phyloP scores from a whole-genome alignment of 805 yeast species.

The Tetrapisispora pingtungensis region DNA sequence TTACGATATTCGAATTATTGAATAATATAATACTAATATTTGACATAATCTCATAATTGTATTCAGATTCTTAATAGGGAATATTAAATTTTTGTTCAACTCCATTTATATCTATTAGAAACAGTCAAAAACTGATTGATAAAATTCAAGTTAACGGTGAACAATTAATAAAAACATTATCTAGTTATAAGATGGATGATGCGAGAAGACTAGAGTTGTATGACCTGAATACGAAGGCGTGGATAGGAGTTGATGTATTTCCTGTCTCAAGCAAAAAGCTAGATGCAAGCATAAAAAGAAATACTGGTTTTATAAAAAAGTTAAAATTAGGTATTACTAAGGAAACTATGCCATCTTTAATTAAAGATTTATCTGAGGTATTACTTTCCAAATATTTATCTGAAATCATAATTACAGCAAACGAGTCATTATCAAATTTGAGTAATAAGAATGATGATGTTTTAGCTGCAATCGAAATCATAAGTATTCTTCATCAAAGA shows the following conservation, averaged over 20 bases:
- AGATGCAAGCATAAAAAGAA: conserved; percentile 74
- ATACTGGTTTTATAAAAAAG: conserved; percentile 69
- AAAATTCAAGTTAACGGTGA: no score
- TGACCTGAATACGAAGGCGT: conserved; percentile 38
- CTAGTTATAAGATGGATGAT: conserved; percentile 6
- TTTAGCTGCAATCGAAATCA: conserved; percentile 52
- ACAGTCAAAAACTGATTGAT: no score
- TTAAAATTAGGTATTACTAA: conserved; percentile 46
- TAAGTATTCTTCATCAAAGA: conserved; percentile 69
- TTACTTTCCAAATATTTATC: conserved; percentile 66
- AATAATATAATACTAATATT: no score
- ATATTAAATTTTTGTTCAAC: no score
- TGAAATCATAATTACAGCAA: conserved; percentile 53
- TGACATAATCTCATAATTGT: no score
- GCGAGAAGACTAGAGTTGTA: conserved; percentile 12
- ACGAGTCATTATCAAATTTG: conserved; percentile 47
- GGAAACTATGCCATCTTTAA: conserved; percentile 38
- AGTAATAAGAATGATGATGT: conserved; percentile 49
- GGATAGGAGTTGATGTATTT: conserved; percentile 40
- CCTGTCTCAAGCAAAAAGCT: conserved; percentile 29
- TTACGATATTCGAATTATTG: no score
- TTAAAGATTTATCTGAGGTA: conserved; percentile 52
- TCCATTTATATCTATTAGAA: no score
- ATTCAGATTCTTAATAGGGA: no score
- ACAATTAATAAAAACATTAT: no score